These are phyloP conservation scores for Lanmaoa pseudosensibilis DNA, from an alignment of 768 basidiomycete species.

Conservation along the genomic window DNA sequence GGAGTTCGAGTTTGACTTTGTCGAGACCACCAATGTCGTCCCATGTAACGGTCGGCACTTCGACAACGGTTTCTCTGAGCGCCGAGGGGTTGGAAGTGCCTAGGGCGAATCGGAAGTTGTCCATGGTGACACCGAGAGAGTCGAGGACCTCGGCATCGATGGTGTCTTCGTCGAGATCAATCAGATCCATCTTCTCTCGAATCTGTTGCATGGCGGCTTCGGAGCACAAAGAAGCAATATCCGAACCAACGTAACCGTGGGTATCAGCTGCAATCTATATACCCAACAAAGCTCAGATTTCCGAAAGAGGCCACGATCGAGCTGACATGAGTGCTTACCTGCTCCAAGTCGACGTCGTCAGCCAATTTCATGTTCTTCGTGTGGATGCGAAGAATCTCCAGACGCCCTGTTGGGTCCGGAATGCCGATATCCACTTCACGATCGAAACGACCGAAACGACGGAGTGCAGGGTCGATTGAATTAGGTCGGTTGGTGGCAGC, in stretches of 20 bases:
- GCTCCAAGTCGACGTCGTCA: conserved; percentile 97
- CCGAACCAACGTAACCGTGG: conserved; percentile 98
- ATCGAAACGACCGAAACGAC: conserved; percentile 99
- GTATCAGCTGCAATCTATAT: conserved; percentile 94
- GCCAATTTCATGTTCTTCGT: conserved; percentile 99
- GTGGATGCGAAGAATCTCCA: conserved; percentile 98
- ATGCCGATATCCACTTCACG: conserved; percentile 99
- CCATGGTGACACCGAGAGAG: conserved; percentile 98
- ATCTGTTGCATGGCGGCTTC: conserved; percentile 99
- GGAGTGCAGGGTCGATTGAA: conserved; percentile 97
- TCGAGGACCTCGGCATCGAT: conserved; percentile 99
- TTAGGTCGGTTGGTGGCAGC: conserved; percentile 98
- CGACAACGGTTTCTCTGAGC: conserved; percentile 98
- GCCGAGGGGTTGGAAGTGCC: conserved; percentile 98
- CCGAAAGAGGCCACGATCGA: neutral
- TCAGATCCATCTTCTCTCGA: conserved; percentile 99
- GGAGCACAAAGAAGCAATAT: conserved; percentile 95
- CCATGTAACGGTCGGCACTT: conserved; percentile 98
- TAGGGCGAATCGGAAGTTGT: conserved; percentile 99
- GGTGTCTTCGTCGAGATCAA: conserved; percentile 95
- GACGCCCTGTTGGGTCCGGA: conserved; percentile 97
- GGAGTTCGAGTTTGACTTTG: conserved; percentile 98
- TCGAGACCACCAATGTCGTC: conserved; percentile 99
- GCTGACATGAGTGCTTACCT: conserved; percentile 43
- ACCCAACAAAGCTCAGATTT: conserved; percentile 7